Evolutionary conservation across 208 protist species (phyloP).

Genomic region (Trypanosoma cruzi): DNA sequence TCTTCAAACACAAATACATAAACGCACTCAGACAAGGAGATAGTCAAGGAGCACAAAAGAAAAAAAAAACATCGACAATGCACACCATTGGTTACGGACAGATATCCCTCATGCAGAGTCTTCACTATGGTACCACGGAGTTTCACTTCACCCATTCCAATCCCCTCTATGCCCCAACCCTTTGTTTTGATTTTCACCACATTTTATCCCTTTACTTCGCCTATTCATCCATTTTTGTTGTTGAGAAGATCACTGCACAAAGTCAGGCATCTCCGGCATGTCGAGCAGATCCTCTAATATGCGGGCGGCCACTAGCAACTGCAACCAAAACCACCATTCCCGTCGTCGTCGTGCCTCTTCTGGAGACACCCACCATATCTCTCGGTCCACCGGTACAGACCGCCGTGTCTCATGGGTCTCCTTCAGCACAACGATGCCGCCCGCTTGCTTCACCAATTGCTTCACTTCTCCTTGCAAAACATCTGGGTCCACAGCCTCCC

Average conservation of each 20-base stretch:
- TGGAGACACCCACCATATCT: constrained; percentile 76
- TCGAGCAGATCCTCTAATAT: constrained; percentile 73
- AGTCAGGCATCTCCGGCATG: constrained; percentile 85
- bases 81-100: no score
- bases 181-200: constrained; percentile 1
- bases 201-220: constrained; percentile 6
- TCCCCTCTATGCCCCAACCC: no score
- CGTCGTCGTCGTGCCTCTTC: constrained; percentile 50
- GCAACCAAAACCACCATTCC: constrained; percentile 71
- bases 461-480: constrained; percentile 9
- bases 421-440: constrained; percentile 32
- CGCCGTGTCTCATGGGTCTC: constrained; percentile 32
- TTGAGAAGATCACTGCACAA: constrained; percentile 45
- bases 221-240: no score
- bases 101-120: no score
- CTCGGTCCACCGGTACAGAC: constrained; percentile 43
- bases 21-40: no score
- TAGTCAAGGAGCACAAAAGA: no score
- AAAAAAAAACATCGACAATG: no score
- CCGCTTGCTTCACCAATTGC: constrained; percentile 12
- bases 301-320: constrained; percentile 40
- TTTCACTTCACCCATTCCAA: no score
- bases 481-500: background rate
- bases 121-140: no score
- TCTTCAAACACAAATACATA: no score